Evolutionary conservation across 1,284 basidiomycete genomes (phyloP).

Genomic region (Ganoderma boninense): DNA sequence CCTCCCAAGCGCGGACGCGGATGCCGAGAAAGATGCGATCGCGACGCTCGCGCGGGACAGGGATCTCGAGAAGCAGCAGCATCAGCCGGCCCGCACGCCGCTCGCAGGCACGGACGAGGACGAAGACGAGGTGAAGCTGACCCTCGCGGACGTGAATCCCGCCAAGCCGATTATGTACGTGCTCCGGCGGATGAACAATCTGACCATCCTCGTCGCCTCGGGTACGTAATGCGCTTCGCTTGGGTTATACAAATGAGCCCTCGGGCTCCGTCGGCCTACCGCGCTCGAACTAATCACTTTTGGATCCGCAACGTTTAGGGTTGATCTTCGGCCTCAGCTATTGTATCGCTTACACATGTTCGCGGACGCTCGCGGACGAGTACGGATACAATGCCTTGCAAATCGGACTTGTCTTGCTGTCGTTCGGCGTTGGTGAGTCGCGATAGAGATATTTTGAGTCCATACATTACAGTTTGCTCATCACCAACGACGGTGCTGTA

Average conservation of each 20-base stretch:
- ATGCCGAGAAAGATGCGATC: slow-evolving; percentile 17
- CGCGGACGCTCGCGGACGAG: slow-evolving; percentile 67
- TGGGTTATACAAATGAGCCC: not conserved
- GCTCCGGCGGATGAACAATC: slow-evolving; percentile 70
- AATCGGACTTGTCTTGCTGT: slow-evolving; percentile 79
- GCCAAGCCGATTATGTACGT: slow-evolving; percentile 66
- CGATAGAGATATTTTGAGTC: not conserved
- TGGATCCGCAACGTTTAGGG: slow-evolving; percentile 47
- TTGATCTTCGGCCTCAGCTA: slow-evolving; percentile 81
- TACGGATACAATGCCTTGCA: slow-evolving; percentile 78
- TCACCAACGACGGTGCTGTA: slow-evolving; percentile 25
- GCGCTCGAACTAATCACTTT: not conserved
- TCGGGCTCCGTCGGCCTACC: not conserved
- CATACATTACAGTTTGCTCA: not conserved
- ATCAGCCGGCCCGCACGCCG: slow-evolving; percentile 7
- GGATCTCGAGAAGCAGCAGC: slow-evolving; percentile 31
- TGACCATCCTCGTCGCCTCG: slow-evolving; percentile 72
- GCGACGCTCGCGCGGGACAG: slow-evolving; percentile 18
- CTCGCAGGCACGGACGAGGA: not conserved
- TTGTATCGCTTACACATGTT: slow-evolving; percentile 74
- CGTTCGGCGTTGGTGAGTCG: slow-evolving; percentile 72
- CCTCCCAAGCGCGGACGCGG: not conserved
- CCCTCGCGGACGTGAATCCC: slow-evolving; percentile 79
- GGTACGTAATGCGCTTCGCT: slow-evolving; percentile 51
- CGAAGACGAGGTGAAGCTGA: slow-evolving; percentile 57